Evolutionary conservation across 768 basidiomycete genomes (phyloP), one percentile per base, ranked within the genome.

Genomic region (Kwoniella dejecticola): DNA sequence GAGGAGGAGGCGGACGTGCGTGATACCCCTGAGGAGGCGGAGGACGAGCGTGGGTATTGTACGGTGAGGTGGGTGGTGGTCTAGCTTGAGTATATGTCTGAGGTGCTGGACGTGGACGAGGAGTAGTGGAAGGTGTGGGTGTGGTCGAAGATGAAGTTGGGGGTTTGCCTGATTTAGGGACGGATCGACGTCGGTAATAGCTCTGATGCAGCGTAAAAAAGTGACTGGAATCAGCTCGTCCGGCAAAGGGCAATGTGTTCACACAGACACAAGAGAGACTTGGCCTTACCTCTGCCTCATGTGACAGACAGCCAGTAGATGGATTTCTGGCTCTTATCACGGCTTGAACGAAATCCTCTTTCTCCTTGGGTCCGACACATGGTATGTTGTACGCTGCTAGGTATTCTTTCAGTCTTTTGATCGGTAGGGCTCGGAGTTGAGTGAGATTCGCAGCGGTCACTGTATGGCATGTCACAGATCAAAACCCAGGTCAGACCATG

Each of bases 281-380:
- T 38, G 19, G 4, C 62, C 75, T 45, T 47, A 78, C 77, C 68
- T 79, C 77, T 29, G 70, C 69, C 50, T 76, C 74, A 12, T 70
- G 74, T 11, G 71, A 60, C 19, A 79, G 47, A 67, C 71, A 72
- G 5, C 77, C 77, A 4, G 74, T 76, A 8, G 42, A 17, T 23
- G 72, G 68, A 65, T 74, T 67, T 24, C 70, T 55, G 19, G 77
- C 76, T 45, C 70, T 68, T 6, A 76, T 36, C 2, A 77, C 69
- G 19, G 76, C 70, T 58, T 76, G 74, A 23, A 79, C 76, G 42
- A 77, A 79, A 49, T 79, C 77, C 52, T 79, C 77, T 62, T 79
- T 79, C 64, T 76, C 74, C 23, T 67, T 76, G 47, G 71, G 76
- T 57, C 69, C 74, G 33, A 69, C 47, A 42, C 58, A 67, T 0